phyloP scores from a whole-genome alignment of 176 grass and related monocot species.

The Phoenix dactylifera region DNA sequence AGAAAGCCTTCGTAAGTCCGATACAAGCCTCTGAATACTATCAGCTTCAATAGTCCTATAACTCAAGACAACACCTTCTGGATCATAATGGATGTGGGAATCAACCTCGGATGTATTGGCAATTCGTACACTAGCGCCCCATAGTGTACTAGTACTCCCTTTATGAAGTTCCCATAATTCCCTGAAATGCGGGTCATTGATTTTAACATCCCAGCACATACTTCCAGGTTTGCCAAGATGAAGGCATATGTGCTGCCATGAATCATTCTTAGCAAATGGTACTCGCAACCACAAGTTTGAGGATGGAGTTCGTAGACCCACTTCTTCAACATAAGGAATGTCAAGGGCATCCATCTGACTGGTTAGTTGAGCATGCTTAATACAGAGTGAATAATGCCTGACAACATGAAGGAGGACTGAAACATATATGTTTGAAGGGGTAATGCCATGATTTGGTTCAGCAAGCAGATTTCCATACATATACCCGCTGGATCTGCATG shows the following conservation, averaged over 20 bases:
- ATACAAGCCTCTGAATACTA: slow-evolving; percentile 71
- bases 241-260: slow-evolving; percentile 96
- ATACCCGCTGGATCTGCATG: slow-evolving; percentile 34
- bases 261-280: slow-evolving; percentile 77
- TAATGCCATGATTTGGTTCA: slow-evolving; percentile 50
- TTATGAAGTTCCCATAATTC: slow-evolving; percentile 83
- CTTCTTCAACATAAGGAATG: slow-evolving; percentile 95
- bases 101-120: slow-evolving; percentile 94
- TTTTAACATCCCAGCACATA: slow-evolving; percentile 97
- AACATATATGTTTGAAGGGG: slow-evolving; percentile 52
- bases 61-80: slow-evolving; percentile 63
- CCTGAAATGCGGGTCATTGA: slow-evolving; percentile 78
- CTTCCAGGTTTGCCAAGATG: slow-evolving; percentile 83
- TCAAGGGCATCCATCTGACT: slow-evolving; percentile 83
- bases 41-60: slow-evolving; percentile 77
- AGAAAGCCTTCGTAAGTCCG: slow-evolving; percentile 67
- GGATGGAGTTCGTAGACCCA: slow-evolving; percentile 55
- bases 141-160: slow-evolving; percentile 57
- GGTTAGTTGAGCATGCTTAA: slow-evolving; percentile 96
- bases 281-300: slow-evolving; percentile 87
- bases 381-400: slow-evolving; percentile 71
- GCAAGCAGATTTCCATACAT: slow-evolving; percentile 54
- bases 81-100: slow-evolving; percentile 88
- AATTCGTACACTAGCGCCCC: slow-evolving; percentile 72
- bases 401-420: slow-evolving; percentile 80